Evolutionary conservation across 73 alveolate species (phyloP).

Genomic region (Paramecium sexaurelia): DNA sequence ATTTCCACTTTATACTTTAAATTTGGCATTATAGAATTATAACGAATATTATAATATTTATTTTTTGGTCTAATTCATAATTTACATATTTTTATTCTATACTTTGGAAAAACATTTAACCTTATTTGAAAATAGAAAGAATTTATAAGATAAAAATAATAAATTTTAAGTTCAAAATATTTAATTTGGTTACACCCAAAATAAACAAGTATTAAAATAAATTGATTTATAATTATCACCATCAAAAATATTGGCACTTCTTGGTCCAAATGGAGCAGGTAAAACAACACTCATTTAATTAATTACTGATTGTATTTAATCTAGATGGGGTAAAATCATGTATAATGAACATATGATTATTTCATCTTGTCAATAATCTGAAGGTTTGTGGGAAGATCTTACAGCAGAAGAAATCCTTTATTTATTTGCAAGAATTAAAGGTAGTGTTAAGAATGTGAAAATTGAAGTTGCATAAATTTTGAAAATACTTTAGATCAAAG

Average conservation of each 20-base stretch:
- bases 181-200: neutral
- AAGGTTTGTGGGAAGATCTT: conserved; percentile 50
- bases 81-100: neutral
- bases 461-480: neutral
- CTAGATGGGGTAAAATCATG: neutral
- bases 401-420: neutral
- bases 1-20: conserved; percentile 25
- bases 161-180: neutral
- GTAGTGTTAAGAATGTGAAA: neutral
- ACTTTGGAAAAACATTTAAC: neutral
- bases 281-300: conserved; percentile 35
- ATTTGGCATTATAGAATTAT: neutral
- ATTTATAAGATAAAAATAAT: neutral
- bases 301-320: conserved; percentile 28
- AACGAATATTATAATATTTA: neutral
- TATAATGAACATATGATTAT: neutral
- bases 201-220: neutral
- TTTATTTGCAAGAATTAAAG: neutral
- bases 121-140: neutral
- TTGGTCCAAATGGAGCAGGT: conserved; percentile 59
- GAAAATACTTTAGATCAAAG: neutral
- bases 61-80: neutral
- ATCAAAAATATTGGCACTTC: neutral
- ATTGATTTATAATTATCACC: neutral
- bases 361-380: neutral